Conservation (phyloP, 495 filamentous ascomycete genomes). For the Penicillium dipodomyicola region DNA sequence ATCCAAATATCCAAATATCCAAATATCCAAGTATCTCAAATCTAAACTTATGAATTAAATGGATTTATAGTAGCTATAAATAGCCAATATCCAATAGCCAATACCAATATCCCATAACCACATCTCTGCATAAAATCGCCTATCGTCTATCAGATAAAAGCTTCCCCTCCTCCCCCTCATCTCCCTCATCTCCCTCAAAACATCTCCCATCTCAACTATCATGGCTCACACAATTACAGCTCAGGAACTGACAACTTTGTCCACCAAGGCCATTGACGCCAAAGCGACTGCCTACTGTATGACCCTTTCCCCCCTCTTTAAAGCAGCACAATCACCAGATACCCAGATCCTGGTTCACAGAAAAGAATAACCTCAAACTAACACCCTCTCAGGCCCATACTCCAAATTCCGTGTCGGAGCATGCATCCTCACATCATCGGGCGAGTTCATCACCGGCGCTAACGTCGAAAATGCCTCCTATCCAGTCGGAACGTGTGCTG, state of each 20-base stretch:
- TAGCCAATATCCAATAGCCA: no score
- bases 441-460: slow-evolving; percentile 66
- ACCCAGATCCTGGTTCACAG: neutral
- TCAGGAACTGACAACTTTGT: slow-evolving; percentile 60
- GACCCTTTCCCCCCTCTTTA: slow-evolving; percentile 6
- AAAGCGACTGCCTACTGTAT: slow-evolving; percentile 76
- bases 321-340: neutral
- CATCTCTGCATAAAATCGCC: neutral
- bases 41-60: no score
- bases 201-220: neutral
- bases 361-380: slow-evolving; percentile 1
- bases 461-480: slow-evolving; percentile 96
- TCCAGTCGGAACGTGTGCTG: slow-evolving; percentile 91
- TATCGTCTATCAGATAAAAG: neutral
- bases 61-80: no score
- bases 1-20: no score
- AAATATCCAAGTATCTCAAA: no score
- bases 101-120: no score
- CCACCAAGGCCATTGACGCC: slow-evolving; percentile 56
- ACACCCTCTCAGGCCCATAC: slow-evolving; percentile 64
- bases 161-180: neutral
- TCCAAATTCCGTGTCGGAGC: slow-evolving; percentile 90
- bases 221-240: slow-evolving; percentile 20
- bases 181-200: no score
- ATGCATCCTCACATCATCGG: slow-evolving; percentile 64